Evolutionary conservation across 1,284 basidiomycete genomes (phyloP), one percentile per base, ranked within the genome.

Genomic region (Pterulicium gracile): DNA sequence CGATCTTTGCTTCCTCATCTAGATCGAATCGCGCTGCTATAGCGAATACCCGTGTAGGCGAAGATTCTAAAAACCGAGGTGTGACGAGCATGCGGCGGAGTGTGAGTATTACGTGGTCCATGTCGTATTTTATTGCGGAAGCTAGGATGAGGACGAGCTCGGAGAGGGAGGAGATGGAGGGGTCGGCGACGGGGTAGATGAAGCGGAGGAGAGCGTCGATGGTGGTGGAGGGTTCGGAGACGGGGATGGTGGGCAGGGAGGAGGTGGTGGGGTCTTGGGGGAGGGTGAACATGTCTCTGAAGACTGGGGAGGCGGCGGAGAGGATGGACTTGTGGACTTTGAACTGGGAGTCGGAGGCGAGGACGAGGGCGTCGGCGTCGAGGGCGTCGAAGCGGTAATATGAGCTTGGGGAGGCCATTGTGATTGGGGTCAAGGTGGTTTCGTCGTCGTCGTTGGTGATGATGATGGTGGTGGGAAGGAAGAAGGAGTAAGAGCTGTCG

Each of bases 11-110:
- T 55, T 79, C 77, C 19, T 73, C 67, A 46, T 79, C 73, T 15
- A 85, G 60, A 17, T 79, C 77, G 51, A 74, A 79, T 4, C 77
- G 74, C 50, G 73, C 75, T 2, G 83, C 80, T 42, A 85, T 76
- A 19, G 83, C 80, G 54, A 80, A 87, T 10, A 82, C 78, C 13
- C 80, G 74, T 17, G 70, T 64, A 2, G 84, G 76, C 17, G 63
- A 63, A 17, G 59, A 52, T 36, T 63, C 52, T 17, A 79, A 58
- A 56, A 79, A 80, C 7, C 56, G 58, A 1, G 72, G 67, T 0
- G 71, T 66, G 20, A 79, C 54, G 42, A 86, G 71, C 18, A 69
- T 57, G 42, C 59, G 63, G 48, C 79, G 73, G 5, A 86, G 65
- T 1, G 64, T 56, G 35, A 62, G 58, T 48, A 72, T 62, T 36